Base-by-base conservation (phyloP, 164 flowering plant genomes). In the Magnolia officinalis region DNA sequence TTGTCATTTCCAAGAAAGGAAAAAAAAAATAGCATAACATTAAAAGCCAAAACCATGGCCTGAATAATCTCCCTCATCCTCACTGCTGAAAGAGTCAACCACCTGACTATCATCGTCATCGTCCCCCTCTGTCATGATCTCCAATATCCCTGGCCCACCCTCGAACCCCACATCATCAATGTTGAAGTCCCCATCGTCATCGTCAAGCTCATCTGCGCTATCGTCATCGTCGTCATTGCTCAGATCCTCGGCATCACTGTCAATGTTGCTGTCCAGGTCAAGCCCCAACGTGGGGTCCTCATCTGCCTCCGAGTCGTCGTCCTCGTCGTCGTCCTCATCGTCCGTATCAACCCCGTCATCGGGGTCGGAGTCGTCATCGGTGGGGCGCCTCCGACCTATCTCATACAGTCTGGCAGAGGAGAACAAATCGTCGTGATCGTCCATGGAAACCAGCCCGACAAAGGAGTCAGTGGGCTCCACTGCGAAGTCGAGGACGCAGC, bases 331-430 rank as follows among this genome's bases (percentile, higher is more conserved):
- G 0, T 90, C 94, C 0, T 90, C 94, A 0, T 87, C 93, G 5
- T 92, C 97, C 50, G 85, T 88, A 74, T 94, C 93, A 14, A 90
- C 72, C 6, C 72, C 97, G 82, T 92, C 98, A 83, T 94, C 98
- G 29, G 96, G 98, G 74, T 94, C 98, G 3, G 97, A 92, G 73
- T 94, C 98, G 78, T 94, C 98, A 76, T 92, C 97, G 2, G 95
- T 91, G 6, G 96, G 92, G 80, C 87, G 86, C 10, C 95, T 78
- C 7, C 98, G 87, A n/a, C 98, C 98, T 24, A 94, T 89, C 74
- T 94, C 98, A 74, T 89, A 92, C 6, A 89, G 83, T 80, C 97
- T 88, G 4, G 96, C 97, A 0, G 98, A 91, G 3, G 98, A 85
- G 75, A 74, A 89, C 94, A 94, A 88, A 69, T 94, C 94, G 10